Percentiles rank a stretch among this genome's conserved stretches.
Conservation (phyloP, 345 rosid genomes). For the Eucalyptus cloeziana region DNA sequence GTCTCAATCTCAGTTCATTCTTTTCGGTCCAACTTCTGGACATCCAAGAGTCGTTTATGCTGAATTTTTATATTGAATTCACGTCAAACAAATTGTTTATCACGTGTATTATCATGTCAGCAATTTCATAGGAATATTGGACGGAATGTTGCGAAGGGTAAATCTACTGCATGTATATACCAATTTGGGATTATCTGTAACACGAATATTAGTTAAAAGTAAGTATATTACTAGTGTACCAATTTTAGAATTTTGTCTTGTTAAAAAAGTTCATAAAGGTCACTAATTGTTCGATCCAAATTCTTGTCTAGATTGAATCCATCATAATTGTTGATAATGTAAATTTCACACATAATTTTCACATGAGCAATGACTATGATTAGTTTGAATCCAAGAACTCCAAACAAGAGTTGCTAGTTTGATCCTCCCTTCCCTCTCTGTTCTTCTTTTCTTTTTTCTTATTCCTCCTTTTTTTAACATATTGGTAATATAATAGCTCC, state of each 20-base stretch:
- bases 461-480: neutral
- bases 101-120: neutral
- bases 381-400: neutral
- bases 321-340: neutral
- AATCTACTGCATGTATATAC: too few relatives aligned
- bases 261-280: too few relatives aligned
- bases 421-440: neutral
- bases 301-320: too few relatives aligned
- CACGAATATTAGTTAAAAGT: neutral
- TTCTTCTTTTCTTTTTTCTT: neutral
- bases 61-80: too few relatives aligned
- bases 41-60: too few relatives aligned
- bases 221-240: neutral
- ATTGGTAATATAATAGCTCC: neutral
- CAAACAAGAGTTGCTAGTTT: too few relatives aligned
- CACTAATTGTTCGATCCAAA: too few relatives aligned
- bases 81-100: neutral
- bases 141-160: neutral
- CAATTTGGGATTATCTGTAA: too few relatives aligned
- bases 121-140: neutral
- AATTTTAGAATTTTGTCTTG: too few relatives aligned
- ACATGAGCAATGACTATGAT: neutral
- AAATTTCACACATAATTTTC: neutral
- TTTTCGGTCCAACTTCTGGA: too few relatives aligned
- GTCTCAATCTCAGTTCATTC: neutral